These are phyloP conservation scores for Gentiana straminea DNA, from an alignment of 257 asterid species.

Conservation along the genomic window DNA sequence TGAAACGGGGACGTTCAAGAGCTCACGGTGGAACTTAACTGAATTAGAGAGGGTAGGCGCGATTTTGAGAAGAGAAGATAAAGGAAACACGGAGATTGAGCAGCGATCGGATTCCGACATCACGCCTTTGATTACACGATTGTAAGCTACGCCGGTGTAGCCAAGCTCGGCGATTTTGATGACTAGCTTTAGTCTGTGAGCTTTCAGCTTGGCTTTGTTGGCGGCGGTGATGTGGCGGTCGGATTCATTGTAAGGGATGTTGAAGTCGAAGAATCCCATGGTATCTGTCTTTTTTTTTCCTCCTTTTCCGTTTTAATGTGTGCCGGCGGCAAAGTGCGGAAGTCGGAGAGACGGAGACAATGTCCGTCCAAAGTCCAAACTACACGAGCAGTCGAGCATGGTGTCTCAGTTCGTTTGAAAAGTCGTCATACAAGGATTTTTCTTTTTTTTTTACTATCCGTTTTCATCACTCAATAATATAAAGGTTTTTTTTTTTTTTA, in stretches of 20 bases:
- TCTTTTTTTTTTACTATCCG: no score
- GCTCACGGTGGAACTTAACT: constrained; percentile 54
- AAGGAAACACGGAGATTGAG: constrained; percentile 45
- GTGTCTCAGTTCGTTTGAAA: no score
- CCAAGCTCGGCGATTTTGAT: constrained; percentile 76
- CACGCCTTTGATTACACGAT: constrained; percentile 71
- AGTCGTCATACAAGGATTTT: no score
- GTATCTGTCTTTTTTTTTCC: no score
- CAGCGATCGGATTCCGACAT: constrained; percentile 83
- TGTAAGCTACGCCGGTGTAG: constrained; percentile 76
- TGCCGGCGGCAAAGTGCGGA: no score
- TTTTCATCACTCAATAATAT: no score
- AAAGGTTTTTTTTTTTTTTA: no score
- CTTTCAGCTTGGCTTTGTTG: constrained; percentile 32
- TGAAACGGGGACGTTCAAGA: constrained; percentile 47
- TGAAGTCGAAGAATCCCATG: constrained; percentile 81
- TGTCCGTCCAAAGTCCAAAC: no score
- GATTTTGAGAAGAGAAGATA: constrained; percentile 38
- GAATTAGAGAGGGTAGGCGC: constrained; percentile 41
- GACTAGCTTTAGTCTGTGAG: constrained; percentile 59
- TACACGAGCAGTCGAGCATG: no score
- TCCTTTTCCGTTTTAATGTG: no score
- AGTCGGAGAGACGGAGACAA: no score
- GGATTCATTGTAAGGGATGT: constrained; percentile 64
- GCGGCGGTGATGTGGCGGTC: constrained; percentile 40